Percentiles rank a stretch among this genome's conserved stretches.
Evolutionary conservation across 2,329 filamentous ascomycete species (phyloP).

Genomic region (Grosmannia clavigera): DNA sequence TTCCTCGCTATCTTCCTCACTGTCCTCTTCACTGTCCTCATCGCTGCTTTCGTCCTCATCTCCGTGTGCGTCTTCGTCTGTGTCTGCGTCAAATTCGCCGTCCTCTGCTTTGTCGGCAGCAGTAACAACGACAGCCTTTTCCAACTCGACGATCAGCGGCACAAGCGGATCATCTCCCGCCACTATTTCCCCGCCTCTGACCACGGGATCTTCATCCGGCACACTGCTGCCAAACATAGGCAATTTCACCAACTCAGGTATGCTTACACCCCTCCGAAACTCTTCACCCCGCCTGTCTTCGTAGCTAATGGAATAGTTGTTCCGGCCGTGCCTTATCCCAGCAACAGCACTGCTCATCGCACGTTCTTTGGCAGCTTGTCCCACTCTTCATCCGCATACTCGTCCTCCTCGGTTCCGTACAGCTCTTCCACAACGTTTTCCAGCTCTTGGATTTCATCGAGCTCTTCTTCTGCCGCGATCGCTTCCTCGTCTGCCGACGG

Average conservation of each 20-base stretch:
- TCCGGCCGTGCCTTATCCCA: not conserved
- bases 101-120: not conserved
- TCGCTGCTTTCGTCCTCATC: not conserved
- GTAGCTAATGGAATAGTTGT: not conserved
- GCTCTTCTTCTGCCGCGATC: not conserved
- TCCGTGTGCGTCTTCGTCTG: not conserved
- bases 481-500: not conserved
- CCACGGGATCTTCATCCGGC: not conserved
- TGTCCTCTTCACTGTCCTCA: not conserved
- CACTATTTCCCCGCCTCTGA: not conserved
- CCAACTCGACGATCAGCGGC: not conserved
- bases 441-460: conserved; percentile 15
- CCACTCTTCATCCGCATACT: not conserved
- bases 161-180: not conserved
- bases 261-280: not conserved
- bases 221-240: not conserved
- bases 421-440: conserved; percentile 10
- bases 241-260: not conserved
- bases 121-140: not conserved
- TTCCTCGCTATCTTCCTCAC: not conserved
- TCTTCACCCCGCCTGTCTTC: not conserved
- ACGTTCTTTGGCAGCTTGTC: conserved; percentile 3
- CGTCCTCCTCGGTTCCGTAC: conserved; percentile 5
- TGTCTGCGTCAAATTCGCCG: not conserved
- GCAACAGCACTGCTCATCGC: not conserved